A percentile compares a stretch with the other conserved stretches of the same genome.
Conservation (phyloP, 1,284 basidiomycete genomes). For the Pisolithus thermaeus region DNA sequence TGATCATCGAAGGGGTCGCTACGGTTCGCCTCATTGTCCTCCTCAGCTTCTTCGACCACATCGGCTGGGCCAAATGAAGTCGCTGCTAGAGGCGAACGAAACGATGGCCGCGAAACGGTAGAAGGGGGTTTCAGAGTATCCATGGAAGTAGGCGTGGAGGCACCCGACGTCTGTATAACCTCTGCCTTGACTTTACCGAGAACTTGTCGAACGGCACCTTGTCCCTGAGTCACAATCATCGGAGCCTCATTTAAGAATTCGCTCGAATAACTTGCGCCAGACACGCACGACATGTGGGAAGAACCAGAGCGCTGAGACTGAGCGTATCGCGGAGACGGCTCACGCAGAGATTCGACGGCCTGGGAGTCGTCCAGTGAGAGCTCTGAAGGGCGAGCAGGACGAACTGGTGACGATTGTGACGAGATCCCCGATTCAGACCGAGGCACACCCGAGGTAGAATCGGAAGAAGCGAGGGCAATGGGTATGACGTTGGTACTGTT, state of each 20-base stretch:
- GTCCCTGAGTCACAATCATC: slow-evolving; percentile 68
- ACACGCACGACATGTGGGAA: slow-evolving; percentile 65
- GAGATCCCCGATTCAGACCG: slow-evolving; percentile 21
- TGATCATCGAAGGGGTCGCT: slow-evolving; percentile 63
- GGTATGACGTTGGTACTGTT: slow-evolving; percentile 80
- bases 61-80: slow-evolving; percentile 71
- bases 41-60: slow-evolving; percentile 47
- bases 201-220: slow-evolving; percentile 62
- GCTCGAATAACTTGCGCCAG: slow-evolving; percentile 66
- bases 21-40: slow-evolving; percentile 33
- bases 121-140: slow-evolving; percentile 37
- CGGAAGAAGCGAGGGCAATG: slow-evolving; percentile 70
- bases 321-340: slow-evolving; percentile 37
- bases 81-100: slow-evolving; percentile 62
- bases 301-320: slow-evolving; percentile 50
- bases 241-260: slow-evolving; percentile 76
- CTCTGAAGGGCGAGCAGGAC: slow-evolving; percentile 58
- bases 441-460: slow-evolving; percentile 31
- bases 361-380: slow-evolving; percentile 57
- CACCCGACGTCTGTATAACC: slow-evolving; percentile 58
- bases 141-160: slow-evolving; percentile 27
- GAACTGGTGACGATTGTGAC: slow-evolving; percentile 40
- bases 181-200: slow-evolving; percentile 72
- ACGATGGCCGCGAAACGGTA: slow-evolving; percentile 36
- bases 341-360: slow-evolving; percentile 47